Evolutionary conservation across 306 rosid species (phyloP), one percentile per base, ranked within the genome.

Genomic region (Malus asiatica): DNA sequence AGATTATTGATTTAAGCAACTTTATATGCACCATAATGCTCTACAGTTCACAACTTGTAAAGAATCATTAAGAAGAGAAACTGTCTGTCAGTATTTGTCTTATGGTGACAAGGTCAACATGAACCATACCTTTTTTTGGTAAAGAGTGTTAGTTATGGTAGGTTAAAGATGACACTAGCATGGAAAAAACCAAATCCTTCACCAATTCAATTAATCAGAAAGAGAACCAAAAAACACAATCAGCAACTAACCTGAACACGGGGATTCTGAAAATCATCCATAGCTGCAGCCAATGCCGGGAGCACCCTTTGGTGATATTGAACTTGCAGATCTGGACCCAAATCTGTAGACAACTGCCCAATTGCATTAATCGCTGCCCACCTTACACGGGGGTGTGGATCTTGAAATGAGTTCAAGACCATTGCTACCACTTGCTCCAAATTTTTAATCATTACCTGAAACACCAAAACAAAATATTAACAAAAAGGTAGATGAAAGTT

Each of bases 291-390:
- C 77, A 96, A 88, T 29, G 98, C 89, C 3, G 99, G 99, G 74
- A 96, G 88, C 78, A 96, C 99, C 76, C 72, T 87, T 60, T 84
- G 93, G 76, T 96, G 99, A 79, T 88, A 90, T 74, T 90, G 89
- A 71, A 85, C 87, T 85, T 96, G 99, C 83, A 96, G 86, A 83
- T 96, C 99, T 4, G 99, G 99, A 52, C 99, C 99, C 91, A 96
- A 81, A 83, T 96, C 99, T 11, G 99, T 92, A 75, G 99, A 96
- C 67, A 96, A 76, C 74, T 96, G 99, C 70, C 99, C 99, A 29
- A 92, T 92, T 40, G 98, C 98, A 89, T 96, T 92, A 68, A 96
- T 96, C 33, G 99, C 99, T 18, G 99, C 97, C 99, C 99, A 96
- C 81, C 99, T 92, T 62, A 96, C 99, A 76, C 98, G 98, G 59